phyloP scores from a whole-genome alignment of 106 monocot genomes.

The Dactylorhiza incarnata region DNA sequence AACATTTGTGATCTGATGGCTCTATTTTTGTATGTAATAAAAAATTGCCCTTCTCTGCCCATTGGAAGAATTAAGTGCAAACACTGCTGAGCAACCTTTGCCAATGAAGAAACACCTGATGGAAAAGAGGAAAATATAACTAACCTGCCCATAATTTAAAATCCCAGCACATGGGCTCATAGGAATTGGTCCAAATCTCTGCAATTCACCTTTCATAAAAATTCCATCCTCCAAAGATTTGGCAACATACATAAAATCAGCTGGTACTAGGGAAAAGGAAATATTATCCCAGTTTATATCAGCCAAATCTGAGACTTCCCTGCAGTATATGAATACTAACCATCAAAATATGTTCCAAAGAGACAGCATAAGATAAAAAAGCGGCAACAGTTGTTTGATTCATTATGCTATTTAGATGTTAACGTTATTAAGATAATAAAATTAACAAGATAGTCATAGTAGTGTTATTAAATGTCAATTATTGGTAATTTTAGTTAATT shows the following conservation, averaged over 20 bases:
- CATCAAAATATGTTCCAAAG: constrained; percentile 3
- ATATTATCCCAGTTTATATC: constrained; percentile 76
- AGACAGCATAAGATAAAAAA: background rate
- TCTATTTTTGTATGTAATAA: too few relatives aligned
- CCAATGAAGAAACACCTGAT: background rate
- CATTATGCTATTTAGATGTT: too few relatives aligned
- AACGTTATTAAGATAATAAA: too few relatives aligned
- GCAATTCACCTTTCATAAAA: constrained; percentile 56
- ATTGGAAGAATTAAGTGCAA: background rate
- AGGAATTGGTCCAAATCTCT: constrained; percentile 59
- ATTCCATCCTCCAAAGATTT: constrained; percentile 44
- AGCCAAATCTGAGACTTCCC: constrained; percentile 32
- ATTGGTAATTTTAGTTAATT: too few relatives aligned
- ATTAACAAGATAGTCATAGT: too few relatives aligned
- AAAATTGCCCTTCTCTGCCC: background rate
- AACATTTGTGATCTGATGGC: too few relatives aligned
- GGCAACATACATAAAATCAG: constrained; percentile 78
- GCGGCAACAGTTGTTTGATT: background rate
- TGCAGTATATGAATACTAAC: constrained; percentile 15
- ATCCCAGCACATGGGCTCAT: constrained; percentile 52
- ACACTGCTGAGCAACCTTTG: background rate
- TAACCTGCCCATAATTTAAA: constrained; percentile 70
- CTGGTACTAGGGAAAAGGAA: constrained; percentile 58
- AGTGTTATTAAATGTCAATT: too few relatives aligned
- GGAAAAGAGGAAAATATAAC: background rate